phyloP scores from a whole-genome alignment of 306 rosid genomes.

The Luffa aegyptiaca region DNA sequence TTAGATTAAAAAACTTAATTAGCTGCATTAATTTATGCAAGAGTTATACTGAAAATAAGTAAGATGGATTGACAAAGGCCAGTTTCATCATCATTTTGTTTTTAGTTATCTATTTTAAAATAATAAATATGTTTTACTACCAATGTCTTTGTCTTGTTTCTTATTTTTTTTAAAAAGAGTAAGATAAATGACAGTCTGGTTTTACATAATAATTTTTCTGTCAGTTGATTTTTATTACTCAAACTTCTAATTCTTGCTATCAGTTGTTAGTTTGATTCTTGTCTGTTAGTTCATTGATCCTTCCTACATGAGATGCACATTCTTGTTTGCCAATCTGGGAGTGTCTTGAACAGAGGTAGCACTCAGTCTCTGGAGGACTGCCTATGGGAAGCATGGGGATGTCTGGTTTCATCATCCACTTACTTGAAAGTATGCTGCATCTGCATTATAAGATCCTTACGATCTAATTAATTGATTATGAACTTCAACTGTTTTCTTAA shows the following conservation, averaged over 20 bases:
- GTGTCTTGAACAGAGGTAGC: constrained; percentile 33
- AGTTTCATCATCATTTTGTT: background rate
- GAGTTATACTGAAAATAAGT: background rate
- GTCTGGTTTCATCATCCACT: constrained; percentile 75
- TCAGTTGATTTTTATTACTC: background rate
- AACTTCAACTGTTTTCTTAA: background rate
- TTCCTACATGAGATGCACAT: constrained; percentile 15
- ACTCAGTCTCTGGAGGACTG: constrained; percentile 78
- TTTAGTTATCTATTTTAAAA: background rate
- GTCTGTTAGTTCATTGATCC: constrained; percentile 4
- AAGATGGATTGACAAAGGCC: background rate
- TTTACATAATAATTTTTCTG: background rate
- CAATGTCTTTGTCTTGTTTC: background rate
- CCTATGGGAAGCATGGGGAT: constrained; percentile 99
- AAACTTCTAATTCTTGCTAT: background rate
- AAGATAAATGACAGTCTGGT: background rate
- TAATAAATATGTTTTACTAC: background rate
- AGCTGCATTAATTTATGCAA: background rate
- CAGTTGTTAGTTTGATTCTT: background rate
- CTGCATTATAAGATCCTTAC: constrained; percentile 4
- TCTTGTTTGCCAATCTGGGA: constrained; percentile 23
- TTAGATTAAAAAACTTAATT: background rate
- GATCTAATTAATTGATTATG: background rate
- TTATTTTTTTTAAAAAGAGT: background rate
- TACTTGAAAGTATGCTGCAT: constrained; percentile 57